Percentiles rank a stretch among this genome's conserved stretches.
Evolutionary conservation across 805 yeast genomes (phyloP).

Genomic region (Lipomyces yamanashiensis): DNA sequence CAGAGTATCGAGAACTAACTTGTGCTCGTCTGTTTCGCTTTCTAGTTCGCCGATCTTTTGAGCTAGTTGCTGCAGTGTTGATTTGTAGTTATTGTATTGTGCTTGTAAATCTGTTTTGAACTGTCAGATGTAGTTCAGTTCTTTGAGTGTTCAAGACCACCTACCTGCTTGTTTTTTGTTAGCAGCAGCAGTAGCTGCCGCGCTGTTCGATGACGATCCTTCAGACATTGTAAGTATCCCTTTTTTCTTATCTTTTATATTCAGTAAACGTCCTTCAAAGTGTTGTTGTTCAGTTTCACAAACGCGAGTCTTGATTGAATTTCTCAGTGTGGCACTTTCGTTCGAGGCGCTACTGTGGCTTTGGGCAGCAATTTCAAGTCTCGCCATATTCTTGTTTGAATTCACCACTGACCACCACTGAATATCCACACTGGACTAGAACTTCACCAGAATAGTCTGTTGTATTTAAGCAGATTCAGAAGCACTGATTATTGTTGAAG

Average conservation of each 20-base stretch:
- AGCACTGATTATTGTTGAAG: not conserved
- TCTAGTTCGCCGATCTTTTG: conserved; percentile 50
- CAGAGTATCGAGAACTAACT: conserved; percentile 64
- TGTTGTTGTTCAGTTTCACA: too few relatives aligned
- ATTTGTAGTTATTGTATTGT: conserved; percentile 50
- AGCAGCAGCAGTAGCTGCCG: conserved; percentile 18
- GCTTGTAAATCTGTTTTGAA: conserved; percentile 44
- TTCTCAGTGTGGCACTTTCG: too few relatives aligned
- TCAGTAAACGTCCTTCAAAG: too few relatives aligned
- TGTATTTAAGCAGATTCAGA: not conserved
- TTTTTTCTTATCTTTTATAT: too few relatives aligned
- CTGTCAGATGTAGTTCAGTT: not conserved
- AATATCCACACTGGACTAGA: too few relatives aligned
- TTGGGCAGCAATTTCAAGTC: not conserved
- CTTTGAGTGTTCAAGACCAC: not conserved
- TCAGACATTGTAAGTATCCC: not conserved
- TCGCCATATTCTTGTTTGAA: not conserved
- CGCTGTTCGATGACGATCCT: conserved; percentile 12
- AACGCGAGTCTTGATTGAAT: too few relatives aligned
- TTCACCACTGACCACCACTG: too few relatives aligned
- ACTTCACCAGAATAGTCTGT: not conserved
- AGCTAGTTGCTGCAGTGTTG: conserved; percentile 44
- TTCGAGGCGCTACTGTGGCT: not conserved
- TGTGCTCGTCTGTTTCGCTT: conserved; percentile 50
- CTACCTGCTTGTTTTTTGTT: conserved; percentile 29